phyloP scores from a whole-genome alignment of 768 basidiomycete species.

The Phylloporus arenicola region DNA sequence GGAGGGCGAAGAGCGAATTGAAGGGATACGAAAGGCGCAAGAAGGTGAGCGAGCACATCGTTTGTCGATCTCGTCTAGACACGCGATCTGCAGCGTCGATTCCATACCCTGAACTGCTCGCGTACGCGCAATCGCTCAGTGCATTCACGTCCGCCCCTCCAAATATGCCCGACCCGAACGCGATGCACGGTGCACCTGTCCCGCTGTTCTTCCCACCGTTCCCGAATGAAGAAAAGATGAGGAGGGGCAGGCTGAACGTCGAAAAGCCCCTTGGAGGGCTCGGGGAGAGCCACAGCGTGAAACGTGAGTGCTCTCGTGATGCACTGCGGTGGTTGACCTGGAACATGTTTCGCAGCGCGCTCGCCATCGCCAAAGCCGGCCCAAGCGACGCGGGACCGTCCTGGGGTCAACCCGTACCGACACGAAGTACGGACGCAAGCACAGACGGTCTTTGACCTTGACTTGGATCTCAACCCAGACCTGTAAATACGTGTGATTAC shows the following conservation, averaged over 20 bases:
- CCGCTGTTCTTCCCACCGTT: conserved; percentile 87
- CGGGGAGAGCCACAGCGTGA: conserved; percentile 80
- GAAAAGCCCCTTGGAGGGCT: conserved; percentile 73
- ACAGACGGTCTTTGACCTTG: conserved; percentile 68
- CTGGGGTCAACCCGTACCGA: conserved; percentile 63
- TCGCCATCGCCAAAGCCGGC: conserved; percentile 54
- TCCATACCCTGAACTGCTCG: conserved; percentile 76
- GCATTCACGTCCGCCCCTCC: conserved; percentile 87
- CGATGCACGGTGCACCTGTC: conserved; percentile 59
- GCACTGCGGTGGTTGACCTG: conserved; percentile 3
- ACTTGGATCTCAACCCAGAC: conserved; percentile 82
- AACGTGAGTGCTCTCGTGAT: conserved; percentile 42
- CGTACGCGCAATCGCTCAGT: conserved; percentile 80
- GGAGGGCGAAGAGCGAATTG: conserved; percentile 70
- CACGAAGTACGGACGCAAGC: conserved; percentile 60
- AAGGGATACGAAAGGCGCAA: conserved; percentile 66
- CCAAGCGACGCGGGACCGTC: conserved; percentile 41
- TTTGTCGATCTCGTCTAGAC: not conserved
- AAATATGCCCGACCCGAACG: conserved; percentile 68
- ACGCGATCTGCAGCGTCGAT: conserved; percentile 51
- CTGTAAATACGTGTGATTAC: conserved; percentile 37
- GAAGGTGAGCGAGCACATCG: conserved; percentile 43
- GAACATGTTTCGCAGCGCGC: conserved; percentile 40
- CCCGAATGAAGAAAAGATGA: conserved; percentile 90
- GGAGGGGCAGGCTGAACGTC: conserved; percentile 70